Conservation (phyloP, 768 basidiomycete species). For the Psilocybe cyanescens region DNA sequence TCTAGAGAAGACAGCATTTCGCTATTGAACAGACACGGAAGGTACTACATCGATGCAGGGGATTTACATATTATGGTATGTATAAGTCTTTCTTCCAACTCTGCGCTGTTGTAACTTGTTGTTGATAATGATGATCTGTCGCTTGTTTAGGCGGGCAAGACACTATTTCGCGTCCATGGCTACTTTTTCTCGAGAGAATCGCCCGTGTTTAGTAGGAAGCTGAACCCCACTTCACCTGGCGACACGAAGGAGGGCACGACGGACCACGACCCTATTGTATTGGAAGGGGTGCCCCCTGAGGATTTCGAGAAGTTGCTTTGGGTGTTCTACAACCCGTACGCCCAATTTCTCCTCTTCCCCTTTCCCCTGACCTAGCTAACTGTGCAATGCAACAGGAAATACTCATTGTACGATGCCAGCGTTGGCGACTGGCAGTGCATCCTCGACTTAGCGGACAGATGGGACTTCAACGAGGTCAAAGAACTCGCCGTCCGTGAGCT, state of each 20-base stretch:
- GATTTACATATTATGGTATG: slow-evolving; percentile 28
- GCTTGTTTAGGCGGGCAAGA: slow-evolving; percentile 5
- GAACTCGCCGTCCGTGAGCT: slow-evolving; percentile 63
- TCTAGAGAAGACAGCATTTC: slow-evolving; percentile 4
- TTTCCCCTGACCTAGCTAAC: neutral
- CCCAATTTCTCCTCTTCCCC: neutral
- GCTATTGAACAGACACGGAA: slow-evolving; percentile 1
- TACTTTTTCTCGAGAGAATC: slow-evolving; percentile 61
- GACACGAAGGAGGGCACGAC: slow-evolving; percentile 34
- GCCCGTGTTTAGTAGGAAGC: slow-evolving; percentile 40
- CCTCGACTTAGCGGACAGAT: slow-evolving; percentile 58
- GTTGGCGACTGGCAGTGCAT: slow-evolving; percentile 61
- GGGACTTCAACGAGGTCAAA: slow-evolving; percentile 60
- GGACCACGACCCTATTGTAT: slow-evolving; percentile 46
- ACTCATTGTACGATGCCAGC: slow-evolving; percentile 56
- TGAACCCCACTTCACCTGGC: slow-evolving; percentile 35
- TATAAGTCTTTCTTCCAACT: neutral
- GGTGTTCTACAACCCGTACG: slow-evolving; percentile 41
- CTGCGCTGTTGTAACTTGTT: neutral
- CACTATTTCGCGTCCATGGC: slow-evolving; percentile 49
- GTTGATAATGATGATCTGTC: no score
- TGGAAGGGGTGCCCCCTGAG: slow-evolving; percentile 40
- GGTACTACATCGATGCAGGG: slow-evolving; percentile 25
- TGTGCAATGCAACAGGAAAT: slow-evolving; percentile 42
- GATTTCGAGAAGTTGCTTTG: slow-evolving; percentile 54